Conservation (phyloP, 768 basidiomycete genomes). For the Goffeauzyma gilvescens region DNA sequence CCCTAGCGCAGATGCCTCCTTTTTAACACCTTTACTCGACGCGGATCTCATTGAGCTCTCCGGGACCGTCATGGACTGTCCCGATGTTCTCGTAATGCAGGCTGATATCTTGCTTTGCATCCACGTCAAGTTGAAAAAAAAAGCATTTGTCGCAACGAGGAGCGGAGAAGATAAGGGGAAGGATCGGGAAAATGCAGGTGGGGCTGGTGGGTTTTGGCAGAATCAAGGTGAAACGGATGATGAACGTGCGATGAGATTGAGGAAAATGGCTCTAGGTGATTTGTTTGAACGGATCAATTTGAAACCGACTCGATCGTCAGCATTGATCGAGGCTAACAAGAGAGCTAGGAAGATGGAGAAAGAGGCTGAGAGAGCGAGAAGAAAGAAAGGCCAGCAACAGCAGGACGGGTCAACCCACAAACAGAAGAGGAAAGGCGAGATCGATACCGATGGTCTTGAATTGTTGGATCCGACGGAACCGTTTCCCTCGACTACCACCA, state of each 20-base stretch:
- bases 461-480: no score
- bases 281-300: constrained; percentile 50
- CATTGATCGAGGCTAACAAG: constrained; percentile 26
- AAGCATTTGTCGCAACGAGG: constrained; percentile 5
- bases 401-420: no score
- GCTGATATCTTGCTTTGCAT: no score
- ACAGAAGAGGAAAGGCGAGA: no score
- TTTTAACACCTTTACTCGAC: constrained; percentile 10
- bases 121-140: constrained; percentile 1
- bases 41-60: constrained; percentile 46
- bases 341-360: constrained; percentile 25
- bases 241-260: constrained; percentile 58
- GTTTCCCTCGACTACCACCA: no score
- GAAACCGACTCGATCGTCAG: constrained; percentile 38
- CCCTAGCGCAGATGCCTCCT: constrained; percentile 5
- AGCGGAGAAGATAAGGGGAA: constrained; percentile 13
- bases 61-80: constrained; percentile 54
- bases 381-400: no score
- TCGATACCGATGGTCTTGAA: no score
- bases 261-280: constrained; percentile 53
- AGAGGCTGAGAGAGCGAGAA: constrained; percentile 33
- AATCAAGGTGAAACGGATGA: constrained; percentile 62
- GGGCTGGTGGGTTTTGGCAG: constrained; percentile 38
- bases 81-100: no score
- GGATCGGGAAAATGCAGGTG: neutral